Base-by-base conservation (phyloP, 768 basidiomycete species). In the Pleurotus platypus region DNA sequence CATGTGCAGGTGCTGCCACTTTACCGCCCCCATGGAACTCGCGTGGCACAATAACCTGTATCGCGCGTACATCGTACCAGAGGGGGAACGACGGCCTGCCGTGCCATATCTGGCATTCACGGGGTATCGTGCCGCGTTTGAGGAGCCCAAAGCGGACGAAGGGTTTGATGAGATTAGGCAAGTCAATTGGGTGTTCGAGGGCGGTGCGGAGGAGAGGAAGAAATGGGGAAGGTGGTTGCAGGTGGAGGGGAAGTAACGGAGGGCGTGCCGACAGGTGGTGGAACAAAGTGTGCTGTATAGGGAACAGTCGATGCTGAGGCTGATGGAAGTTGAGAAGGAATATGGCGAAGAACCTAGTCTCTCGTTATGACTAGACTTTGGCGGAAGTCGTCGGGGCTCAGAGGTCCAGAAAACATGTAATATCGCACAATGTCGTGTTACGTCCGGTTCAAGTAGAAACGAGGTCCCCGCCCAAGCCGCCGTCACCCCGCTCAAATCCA, bases 1-100 rank as follows among this genome's bases (percentile, higher is more conserved):
- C 22, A 35, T 48, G 11, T n/a, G 8, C 46, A 90, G 91, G 55
- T 90, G 91, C 65, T 83, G 95, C 67, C 61, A 80, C 24, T 96
- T 97, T 63, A 75, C 82, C 7, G 89, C 86, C 45, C 82, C 88
- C 7, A 63, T 83, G n/a, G 89, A 93, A 46, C 78, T 96, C 5
- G 92, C 92, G 2, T 90, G 86, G 87, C 96, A 98, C 70, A 97
- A 98, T 68, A 95, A 95, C 64, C 70, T 94, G 6, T 97, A 96
- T 66, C 83, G 95, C 27, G 85, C 92, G 38, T 90, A 75, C 61
- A 81, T 80, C 59, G 71, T 80, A 27, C 83, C 20, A 1, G 42
- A 16, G 5, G 62, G 85, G 81, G 70, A 76, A 2, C 66, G 70
- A 62, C 79, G 87, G 48, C 73, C 80, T 35, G 57, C 83, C 6